A percentile compares a stretch with the other conserved stretches of the same genome.
phyloP scores from a whole-genome alignment of 164 flowering plant genomes.

The Vitis labrusca region DNA sequence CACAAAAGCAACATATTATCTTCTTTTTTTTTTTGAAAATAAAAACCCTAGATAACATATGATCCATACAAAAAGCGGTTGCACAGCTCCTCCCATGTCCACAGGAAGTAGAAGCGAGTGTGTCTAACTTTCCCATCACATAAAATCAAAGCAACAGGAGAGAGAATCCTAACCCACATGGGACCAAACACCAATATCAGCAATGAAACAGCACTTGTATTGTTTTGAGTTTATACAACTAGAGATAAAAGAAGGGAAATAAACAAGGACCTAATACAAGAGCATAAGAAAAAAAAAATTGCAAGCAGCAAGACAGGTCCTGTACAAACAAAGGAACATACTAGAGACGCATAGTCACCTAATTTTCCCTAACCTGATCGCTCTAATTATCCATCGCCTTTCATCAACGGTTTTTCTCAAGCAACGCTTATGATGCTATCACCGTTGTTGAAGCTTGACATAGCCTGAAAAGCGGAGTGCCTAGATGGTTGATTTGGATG shows the following conservation, averaged over 20 bases:
- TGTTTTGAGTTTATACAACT: conserved; percentile 16
- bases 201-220: background rate
- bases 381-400: background rate
- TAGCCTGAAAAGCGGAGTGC: conserved; percentile 34
- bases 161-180: background rate
- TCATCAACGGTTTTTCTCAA: conserved; percentile 11
- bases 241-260: conserved; percentile 2
- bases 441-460: conserved; percentile 33
- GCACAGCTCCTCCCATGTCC: too few species aligned
- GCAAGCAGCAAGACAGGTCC: conserved; percentile 6
- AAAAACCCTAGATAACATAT: too few species aligned
- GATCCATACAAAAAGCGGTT: too few species aligned
- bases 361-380: conserved; percentile 7
- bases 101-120: background rate
- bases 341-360: conserved; percentile 11
- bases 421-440: conserved; percentile 47
- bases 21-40: too few species aligned
- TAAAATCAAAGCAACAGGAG: background rate
- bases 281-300: conserved; percentile 7
- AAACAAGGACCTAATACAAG: conserved; percentile 9
- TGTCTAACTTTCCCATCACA: conserved; percentile 5
- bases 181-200: conserved; percentile 1
- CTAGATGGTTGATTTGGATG: conserved; percentile 20
- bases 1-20: too few species aligned
- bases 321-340: conserved; percentile 13